A percentile compares a stretch with the other conserved stretches of the same genome.
Evolutionary conservation across 352 stramenopile species (phyloP).

Genomic region (Pythium periplocum): DNA sequence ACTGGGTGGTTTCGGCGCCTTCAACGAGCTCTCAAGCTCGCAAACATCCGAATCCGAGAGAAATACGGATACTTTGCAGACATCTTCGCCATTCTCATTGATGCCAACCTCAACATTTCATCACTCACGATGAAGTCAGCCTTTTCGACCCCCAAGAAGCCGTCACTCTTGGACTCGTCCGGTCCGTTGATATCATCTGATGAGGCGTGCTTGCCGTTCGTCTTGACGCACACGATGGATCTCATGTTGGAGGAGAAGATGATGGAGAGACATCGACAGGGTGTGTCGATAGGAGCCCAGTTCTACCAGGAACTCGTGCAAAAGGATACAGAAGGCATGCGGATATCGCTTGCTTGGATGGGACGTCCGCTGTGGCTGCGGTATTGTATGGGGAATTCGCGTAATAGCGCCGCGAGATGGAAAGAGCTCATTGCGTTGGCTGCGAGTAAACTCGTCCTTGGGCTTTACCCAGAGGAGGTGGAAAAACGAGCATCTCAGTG

Average conservation of each 20-base stretch:
- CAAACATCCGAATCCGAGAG: background rate
- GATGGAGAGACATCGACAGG: slow-evolving; percentile 5
- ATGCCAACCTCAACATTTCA: slow-evolving; percentile 10
- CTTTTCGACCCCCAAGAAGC: background rate
- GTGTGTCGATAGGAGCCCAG: background rate
- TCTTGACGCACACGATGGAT: slow-evolving; percentile 38
- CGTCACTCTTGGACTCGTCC: background rate
- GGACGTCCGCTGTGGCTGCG: slow-evolving; percentile 7
- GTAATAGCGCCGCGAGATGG: no score
- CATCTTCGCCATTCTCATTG: slow-evolving; percentile 33
- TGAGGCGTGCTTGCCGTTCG: slow-evolving; percentile 64
- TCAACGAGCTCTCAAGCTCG: background rate
- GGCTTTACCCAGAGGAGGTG: background rate
- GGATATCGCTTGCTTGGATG: background rate
- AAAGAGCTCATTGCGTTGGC: slow-evolving; percentile 1
- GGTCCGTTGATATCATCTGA: slow-evolving; percentile 36
- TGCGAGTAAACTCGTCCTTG: slow-evolving; percentile 11
- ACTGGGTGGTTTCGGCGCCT: slow-evolving; percentile 2
- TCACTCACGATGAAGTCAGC: no score
- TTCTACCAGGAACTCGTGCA: background rate
- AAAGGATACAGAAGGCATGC: background rate
- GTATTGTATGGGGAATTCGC: background rate
- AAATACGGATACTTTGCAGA: background rate
- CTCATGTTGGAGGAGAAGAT: background rate
- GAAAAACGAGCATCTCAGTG: slow-evolving; percentile 6